Evolutionary conservation across 2,329 filamentous ascomycete species (phyloP), one percentile per base, ranked within the genome.

Genomic region (Pezicula carpinea): DNA sequence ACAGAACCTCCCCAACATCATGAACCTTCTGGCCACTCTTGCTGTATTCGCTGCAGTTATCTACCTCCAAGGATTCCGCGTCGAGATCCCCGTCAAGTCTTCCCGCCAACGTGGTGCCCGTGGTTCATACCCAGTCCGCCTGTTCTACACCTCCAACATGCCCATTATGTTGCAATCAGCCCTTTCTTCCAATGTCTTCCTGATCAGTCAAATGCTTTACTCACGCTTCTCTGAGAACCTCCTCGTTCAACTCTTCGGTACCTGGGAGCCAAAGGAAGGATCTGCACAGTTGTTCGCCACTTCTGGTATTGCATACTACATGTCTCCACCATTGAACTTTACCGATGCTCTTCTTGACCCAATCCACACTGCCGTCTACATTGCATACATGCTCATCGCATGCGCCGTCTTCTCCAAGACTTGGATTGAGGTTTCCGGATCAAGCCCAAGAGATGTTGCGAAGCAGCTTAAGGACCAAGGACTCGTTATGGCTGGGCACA

Each of bases 101-200:
- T 92, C 90, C 62, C 91, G 93, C 74, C 93, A 99, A 82, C 91
- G 93, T 79, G 93, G 93, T 72, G 93, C 95, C 69, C 92, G 93
- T 64, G 95, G 92, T 65, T 95, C 91, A 34, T 99, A 97, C 82
- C 93, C 93, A 64, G 83, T 99, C 70, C 92, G 95, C 66, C 88
- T 99, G 51, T 99, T 99, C 83, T 99, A 99, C 78, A 99, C 93
- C 67, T 96, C 91, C 70, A 99, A 99, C 86, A 99, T 99, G 95
- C 93, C 93, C 67, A 99, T 99, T 75, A 99, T 99, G 93, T 81
- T 99, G 69, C 95, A 99, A 78, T 97, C 92, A 40, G 93, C 93
- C 60, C 83, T 99, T 59, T 96, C 89, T 59, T 96, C 92, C 79
- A 99, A 99, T 80, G 83, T 99, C 73, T 99, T 99, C 84, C 78